Evolutionary conservation across 139 green algal species (phyloP).

Genomic region (Astrephomene gubernaculifera): DNA sequence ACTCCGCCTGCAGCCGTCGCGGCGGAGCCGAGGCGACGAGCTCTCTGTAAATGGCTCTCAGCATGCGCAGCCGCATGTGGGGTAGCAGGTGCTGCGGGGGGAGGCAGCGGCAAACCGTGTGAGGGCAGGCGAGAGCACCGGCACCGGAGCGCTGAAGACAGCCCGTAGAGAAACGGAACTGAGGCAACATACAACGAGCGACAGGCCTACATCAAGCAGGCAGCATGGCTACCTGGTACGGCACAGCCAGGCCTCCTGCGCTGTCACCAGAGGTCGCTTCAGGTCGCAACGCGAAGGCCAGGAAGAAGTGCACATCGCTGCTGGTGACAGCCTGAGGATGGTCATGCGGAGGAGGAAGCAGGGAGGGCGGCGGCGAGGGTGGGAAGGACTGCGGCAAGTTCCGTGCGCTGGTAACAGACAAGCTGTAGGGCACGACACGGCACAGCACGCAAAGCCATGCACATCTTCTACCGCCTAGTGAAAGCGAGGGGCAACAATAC

Average conservation of each 20-base stretch:
- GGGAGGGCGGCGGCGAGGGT: not conserved
- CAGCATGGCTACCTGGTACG: not conserved
- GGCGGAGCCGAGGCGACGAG: too few relatives aligned
- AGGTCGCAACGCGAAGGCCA: not conserved
- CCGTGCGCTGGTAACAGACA: too few relatives aligned
- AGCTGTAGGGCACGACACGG: too few relatives aligned
- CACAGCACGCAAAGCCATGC: too few relatives aligned
- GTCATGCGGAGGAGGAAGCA: too few relatives aligned
- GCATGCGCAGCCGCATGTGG: not conserved
- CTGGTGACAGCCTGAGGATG: constrained; percentile 22
- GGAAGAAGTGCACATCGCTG: constrained; percentile 7
- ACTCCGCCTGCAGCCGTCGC: too few relatives aligned
- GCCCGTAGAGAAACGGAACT: not conserved
- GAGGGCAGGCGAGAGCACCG: not conserved
- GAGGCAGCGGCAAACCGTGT: too few relatives aligned
- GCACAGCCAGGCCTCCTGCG: not conserved
- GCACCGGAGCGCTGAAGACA: not conserved
- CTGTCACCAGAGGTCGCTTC: not conserved
- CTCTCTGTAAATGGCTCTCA: not conserved
- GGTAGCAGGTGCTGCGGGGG: constrained; percentile 12
- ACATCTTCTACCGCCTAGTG: too few relatives aligned
- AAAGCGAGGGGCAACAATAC: too few relatives aligned
- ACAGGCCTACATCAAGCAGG: not conserved
- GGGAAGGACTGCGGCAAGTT: not conserved
- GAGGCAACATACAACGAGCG: not conserved